Evolutionary conservation across 306 rosid species (phyloP), one percentile per base, ranked within the genome.

Genomic region (Cucumis cinereus): DNA sequence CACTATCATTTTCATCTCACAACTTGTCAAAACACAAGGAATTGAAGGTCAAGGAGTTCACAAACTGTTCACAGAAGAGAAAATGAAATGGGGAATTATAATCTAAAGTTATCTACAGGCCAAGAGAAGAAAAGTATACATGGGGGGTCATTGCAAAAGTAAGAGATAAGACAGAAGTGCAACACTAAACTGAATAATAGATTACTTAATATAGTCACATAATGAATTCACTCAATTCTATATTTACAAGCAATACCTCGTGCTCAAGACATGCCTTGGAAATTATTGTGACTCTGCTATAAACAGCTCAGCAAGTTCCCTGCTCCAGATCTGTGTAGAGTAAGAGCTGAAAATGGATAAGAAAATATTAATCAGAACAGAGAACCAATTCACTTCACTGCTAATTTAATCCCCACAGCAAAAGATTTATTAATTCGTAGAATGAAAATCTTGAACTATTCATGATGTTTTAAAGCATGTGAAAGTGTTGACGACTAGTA

Each of bases 381-480:
- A 47, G 57, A 4, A 45, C 54, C 54, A 10, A 4, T 58, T 20
- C 35, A 40, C 4, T 36, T 19, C 72, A 10, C 49, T 4, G 28
- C 50, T 36, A 7, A 62, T 64, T 38, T 4, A 77, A 85, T 69
- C 74, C 70, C 78, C 45, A 66, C 54, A 63, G 78, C 43, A 81
- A 64, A 73, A 91, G 86, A 81, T 81, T 86, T 90, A 33, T 64
- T 43, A 30, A 67, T 10, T 73, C 19, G 26, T 30, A 17, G 4
- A 6, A 24, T 70, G 75, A 68, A 43, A 68, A 23, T 1, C 12
- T 68, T 30, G 20, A 54, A 16, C 70, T 58, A 36, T 56, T 72
- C 81, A 78, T 41, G 56, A 38, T 33, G 6, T 22, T 60, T 47
- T 22, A 47, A 75, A 36, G 78, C 61, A 72, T 35, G 79, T 80